phyloP scores from a whole-genome alignment of 352 stramenopile species.

The Blastocystis sp. region DNA sequence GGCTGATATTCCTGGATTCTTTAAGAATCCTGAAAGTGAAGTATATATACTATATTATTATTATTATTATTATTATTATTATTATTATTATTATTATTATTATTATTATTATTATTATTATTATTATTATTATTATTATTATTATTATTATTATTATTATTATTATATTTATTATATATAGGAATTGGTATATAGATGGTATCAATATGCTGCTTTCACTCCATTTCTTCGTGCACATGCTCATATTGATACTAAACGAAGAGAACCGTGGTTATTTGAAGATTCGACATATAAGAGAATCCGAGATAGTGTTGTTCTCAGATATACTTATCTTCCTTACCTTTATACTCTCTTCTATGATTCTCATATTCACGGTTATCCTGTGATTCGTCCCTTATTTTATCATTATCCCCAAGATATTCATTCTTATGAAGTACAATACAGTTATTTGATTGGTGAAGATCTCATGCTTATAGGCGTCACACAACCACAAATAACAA shows the following conservation, averaged over 20 bases:
- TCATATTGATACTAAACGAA: conserved; percentile 87
- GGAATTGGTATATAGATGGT: conserved; percentile 40
- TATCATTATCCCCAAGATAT: conserved; percentile 72
- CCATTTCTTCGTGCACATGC: conserved; percentile 95
- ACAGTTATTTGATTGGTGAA: conserved; percentile 81
- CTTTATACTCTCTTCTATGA: conserved; percentile 64
- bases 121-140: neutral
- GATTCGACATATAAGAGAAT: conserved; percentile 69
- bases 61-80: no score
- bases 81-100: neutral
- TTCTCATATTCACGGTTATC: conserved; percentile 49
- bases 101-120: conserved; percentile 4
- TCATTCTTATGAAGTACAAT: conserved; percentile 61
- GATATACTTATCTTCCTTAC: conserved; percentile 85
- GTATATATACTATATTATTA: no score
- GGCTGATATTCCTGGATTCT: conserved; percentile 94
- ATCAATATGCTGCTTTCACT: conserved; percentile 73
- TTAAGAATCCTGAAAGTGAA: conserved; percentile 78
- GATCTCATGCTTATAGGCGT: conserved; percentile 78
- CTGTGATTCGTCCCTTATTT: conserved; percentile 76
- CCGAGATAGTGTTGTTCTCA: conserved; percentile 65
- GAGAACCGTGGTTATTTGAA: conserved; percentile 90
- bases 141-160: conserved; percentile 2
- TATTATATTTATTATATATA: neutral
- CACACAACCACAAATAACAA: conserved; percentile 45